phyloP scores from a whole-genome alignment of 768 basidiomycete genomes.

The Lentinula raphanica region DNA sequence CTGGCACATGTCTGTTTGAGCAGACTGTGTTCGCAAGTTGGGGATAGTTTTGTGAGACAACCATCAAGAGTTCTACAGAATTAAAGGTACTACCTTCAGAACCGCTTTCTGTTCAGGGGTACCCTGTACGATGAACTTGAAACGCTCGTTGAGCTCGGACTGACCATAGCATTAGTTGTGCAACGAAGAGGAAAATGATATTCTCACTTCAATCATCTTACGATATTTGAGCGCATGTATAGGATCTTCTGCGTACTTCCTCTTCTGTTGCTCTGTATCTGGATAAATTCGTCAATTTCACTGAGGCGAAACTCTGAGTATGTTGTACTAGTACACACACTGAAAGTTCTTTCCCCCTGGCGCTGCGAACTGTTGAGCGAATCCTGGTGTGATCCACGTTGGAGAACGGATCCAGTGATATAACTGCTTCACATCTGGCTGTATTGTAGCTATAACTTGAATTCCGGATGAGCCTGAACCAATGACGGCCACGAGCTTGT shows the following conservation, averaged over 20 bases:
- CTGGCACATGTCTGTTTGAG: conserved; percentile 21
- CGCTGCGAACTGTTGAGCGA: conserved; percentile 25
- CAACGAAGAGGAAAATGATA: background rate
- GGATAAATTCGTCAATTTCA: too few relatives aligned
- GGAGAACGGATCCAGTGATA: conserved; percentile 40
- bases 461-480: conserved; percentile 40
- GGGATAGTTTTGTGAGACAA: background rate
- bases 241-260: conserved; percentile 31
- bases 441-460: conserved; percentile 39
- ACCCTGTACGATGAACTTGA: conserved; percentile 30
- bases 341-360: conserved; percentile 23
- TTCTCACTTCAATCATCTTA: conserved; percentile 18
- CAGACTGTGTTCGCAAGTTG: conserved; percentile 6
- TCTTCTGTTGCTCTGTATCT: conserved; percentile 17
- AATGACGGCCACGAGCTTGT: conserved; percentile 37
- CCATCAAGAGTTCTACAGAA: too few relatives aligned
- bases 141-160: conserved; percentile 20
- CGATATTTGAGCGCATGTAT: conserved; percentile 31
- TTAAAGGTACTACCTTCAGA: conserved; percentile 24
- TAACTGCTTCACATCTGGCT: conserved; percentile 32
- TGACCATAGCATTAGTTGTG: conserved; percentile 15
- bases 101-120: conserved; percentile 39
- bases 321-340: conserved; percentile 4
- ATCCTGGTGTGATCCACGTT: conserved; percentile 37
- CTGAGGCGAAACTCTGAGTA: too few relatives aligned